phyloP scores from a whole-genome alignment of 2,329 filamentous ascomycete genomes.

The Aspergillus sp. region DNA sequence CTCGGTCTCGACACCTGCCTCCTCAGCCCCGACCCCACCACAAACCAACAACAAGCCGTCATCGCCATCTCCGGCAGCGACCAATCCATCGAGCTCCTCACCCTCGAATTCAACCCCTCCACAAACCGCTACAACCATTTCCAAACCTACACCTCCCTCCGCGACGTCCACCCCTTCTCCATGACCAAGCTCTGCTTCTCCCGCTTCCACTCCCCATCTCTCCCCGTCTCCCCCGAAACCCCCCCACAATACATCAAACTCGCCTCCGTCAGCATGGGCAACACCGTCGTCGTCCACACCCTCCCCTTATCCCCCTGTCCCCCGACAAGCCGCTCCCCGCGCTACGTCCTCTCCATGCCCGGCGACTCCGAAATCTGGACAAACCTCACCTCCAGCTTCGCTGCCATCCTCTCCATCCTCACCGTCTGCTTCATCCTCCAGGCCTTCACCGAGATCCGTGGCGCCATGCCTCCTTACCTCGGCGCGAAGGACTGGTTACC shows the following conservation, averaged over 20 bases:
- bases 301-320: conserved; percentile 64
- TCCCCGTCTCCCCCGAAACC: conserved; percentile 51
- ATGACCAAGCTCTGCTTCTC: conserved; percentile 60
- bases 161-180: conserved; percentile 58
- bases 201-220: conserved; percentile 53
- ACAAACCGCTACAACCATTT: conserved; percentile 47
- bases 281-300: conserved; percentile 76
- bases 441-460: conserved; percentile 62
- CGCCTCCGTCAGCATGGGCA: conserved; percentile 78
- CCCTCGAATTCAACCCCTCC: conserved; percentile 65
- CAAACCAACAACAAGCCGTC: conserved; percentile 72
- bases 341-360: conserved; percentile 70
- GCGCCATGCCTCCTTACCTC: conserved; percentile 58
- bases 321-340: conserved; percentile 52
- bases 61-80: conserved; percentile 81
- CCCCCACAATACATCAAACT: conserved; percentile 68
- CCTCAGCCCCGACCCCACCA: conserved; percentile 58
- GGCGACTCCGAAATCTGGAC: conserved; percentile 56
- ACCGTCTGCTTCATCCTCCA: conserved; percentile 65
- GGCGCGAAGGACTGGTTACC: conserved; percentile 61
- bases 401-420: conserved; percentile 63
- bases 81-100: conserved; percentile 75
- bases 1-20: conserved; percentile 76
- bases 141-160: conserved; percentile 53
- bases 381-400: conserved; percentile 56